Conservation (phyloP, 495 filamentous ascomycete genomes). For the Penicillium egyptiacum region DNA sequence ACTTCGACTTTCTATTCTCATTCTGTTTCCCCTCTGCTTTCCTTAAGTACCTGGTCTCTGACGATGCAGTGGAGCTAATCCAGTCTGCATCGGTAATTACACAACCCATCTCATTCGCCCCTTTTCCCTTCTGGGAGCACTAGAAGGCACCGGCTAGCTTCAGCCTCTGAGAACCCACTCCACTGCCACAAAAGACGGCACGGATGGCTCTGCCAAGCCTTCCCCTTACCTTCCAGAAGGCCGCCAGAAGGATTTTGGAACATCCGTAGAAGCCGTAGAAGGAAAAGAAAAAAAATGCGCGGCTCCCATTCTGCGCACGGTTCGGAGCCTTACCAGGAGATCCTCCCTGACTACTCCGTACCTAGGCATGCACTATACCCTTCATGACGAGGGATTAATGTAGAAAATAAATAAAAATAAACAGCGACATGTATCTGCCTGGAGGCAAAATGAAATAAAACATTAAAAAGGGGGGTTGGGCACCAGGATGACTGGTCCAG, state of each 20-base stretch:
- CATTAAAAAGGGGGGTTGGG: conserved; percentile 10
- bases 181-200: conserved; percentile 29
- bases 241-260: conserved; percentile 39
- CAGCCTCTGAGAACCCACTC: conserved; percentile 30
- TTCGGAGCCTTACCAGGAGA: conserved; percentile 13
- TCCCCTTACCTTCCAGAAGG: conserved; percentile 43
- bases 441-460: not conserved
- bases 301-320: conserved; percentile 23
- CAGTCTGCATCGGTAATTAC: conserved; percentile 28
- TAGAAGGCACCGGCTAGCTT: conserved; percentile 21
- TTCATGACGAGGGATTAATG: not conserved
- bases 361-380: conserved; percentile 15
- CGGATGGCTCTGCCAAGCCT: conserved; percentile 36
- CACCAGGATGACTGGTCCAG: conserved; percentile 5
- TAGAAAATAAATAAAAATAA: not conserved
- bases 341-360: conserved; percentile 2
- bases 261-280: conserved; percentile 26
- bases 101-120: conserved; percentile 17
- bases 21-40: not conserved
- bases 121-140: conserved; percentile 21
- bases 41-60: not conserved
- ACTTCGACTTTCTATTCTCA: conserved; percentile 3
- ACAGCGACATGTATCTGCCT: not conserved
- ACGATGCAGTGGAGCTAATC: conserved; percentile 20
- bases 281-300: conserved; percentile 8